A percentile compares a stretch with the other conserved stretches of the same genome.
These are phyloP conservation scores for Beverwykella pulmonaria DNA, from an alignment of 495 filamentous ascomycete genomes.

Conservation along the genomic window DNA sequence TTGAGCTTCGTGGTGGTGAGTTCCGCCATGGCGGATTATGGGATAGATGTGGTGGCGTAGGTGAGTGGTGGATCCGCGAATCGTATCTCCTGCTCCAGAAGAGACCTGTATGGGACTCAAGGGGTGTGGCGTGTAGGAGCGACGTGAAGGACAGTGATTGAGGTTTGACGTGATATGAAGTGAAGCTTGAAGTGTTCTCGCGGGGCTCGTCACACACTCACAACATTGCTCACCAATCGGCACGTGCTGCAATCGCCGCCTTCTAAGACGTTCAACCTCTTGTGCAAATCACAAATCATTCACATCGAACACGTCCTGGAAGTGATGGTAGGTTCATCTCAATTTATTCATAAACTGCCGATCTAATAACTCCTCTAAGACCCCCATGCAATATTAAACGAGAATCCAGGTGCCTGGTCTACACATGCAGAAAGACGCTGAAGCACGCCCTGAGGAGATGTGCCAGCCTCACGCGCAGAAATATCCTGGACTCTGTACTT, in stretches of 20 bases:
- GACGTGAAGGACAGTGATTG: not conserved
- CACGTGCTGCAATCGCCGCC: not conserved
- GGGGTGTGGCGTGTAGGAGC: not conserved
- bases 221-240: not conserved
- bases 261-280: too few species aligned
- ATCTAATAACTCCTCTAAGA: constrained; percentile 38
- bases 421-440: constrained; percentile 19
- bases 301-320: too few species aligned
- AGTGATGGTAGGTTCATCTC: not conserved
- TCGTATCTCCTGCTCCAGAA: not conserved
- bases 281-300: too few species aligned
- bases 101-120: not conserved
- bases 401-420: constrained; percentile 30
- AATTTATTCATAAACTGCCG: constrained; percentile 20
- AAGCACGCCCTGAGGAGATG: constrained; percentile 17
- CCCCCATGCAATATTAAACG: constrained; percentile 33
- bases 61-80: too few species aligned
- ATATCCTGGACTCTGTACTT: constrained; percentile 8
- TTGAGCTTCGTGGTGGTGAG: constrained; percentile 67
- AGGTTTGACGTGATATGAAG: not conserved
- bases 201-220: too few species aligned
- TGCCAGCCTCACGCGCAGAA: constrained; percentile 11
- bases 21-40: constrained; percentile 44
- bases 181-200: not conserved
- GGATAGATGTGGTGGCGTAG: not conserved